Evolutionary conservation across 108 stramenopile genomes (phyloP).

Genomic region (Cyclotella sp.): DNA sequence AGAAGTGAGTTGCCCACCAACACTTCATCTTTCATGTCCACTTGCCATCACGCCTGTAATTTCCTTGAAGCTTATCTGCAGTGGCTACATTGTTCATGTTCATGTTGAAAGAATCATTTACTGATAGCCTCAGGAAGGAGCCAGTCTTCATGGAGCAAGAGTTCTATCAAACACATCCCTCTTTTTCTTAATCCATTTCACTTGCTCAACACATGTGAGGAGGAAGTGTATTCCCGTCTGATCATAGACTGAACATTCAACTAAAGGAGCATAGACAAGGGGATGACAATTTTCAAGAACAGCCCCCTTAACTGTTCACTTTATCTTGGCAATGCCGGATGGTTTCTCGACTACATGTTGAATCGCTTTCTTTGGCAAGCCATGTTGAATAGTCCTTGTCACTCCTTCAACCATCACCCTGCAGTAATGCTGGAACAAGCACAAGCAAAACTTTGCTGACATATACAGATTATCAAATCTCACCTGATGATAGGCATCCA

Average conservation of each 20-base stretch:
- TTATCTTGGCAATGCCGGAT: neutral
- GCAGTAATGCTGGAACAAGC: conserved; percentile 37
- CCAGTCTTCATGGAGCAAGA: too few relatives aligned
- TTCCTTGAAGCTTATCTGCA: conserved; percentile 32
- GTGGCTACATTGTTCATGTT: conserved; percentile 39
- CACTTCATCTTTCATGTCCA: conserved; percentile 32
- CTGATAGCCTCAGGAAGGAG: neutral
- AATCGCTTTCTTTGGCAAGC: neutral
- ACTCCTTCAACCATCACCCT: conserved; percentile 46
- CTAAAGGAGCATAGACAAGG: neutral
- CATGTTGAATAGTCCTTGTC: conserved; percentile 2
- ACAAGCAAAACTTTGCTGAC: conserved; percentile 54
- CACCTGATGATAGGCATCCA: conserved; percentile 13
- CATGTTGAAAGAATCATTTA: conserved; percentile 38
- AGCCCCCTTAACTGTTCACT: conserved; percentile 17
- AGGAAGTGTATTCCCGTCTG: conserved; percentile 34
- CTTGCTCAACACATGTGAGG: neutral
- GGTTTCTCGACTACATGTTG: neutral
- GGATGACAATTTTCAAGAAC: neutral
- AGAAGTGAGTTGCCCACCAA: conserved; percentile 39
- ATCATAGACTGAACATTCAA: conserved; percentile 26
- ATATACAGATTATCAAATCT: conserved; percentile 62
- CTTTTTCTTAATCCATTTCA: too few relatives aligned
- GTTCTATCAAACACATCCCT: too few relatives aligned
- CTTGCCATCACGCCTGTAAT: conserved; percentile 27